phyloP scores from a whole-genome alignment of 345 rosid genomes.

The Geranium rotundifolium region DNA sequence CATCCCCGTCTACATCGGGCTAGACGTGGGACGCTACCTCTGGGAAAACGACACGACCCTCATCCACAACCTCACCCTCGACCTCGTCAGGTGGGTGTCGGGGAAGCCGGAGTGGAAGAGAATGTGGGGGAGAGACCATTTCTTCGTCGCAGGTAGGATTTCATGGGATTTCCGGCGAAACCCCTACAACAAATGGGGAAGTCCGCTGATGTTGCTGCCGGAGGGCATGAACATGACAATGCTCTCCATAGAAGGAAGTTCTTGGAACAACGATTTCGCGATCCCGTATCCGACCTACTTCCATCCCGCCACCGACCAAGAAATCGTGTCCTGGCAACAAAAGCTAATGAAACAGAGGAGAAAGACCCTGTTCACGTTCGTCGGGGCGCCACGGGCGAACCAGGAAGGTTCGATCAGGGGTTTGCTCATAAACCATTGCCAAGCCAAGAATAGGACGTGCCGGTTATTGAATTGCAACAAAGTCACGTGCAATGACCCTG shows the following conservation, averaged over 20 bases:
- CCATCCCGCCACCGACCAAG: constrained; percentile 52
- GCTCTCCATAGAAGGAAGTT: constrained; percentile 50
- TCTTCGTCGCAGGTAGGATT: constrained; percentile 55
- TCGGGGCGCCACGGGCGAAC: constrained; percentile 48
- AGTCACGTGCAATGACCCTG: constrained; percentile 35
- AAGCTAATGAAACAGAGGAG: constrained; percentile 36
- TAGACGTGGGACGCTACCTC: constrained; percentile 44
- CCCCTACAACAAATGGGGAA: constrained; percentile 54
- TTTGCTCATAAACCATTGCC: constrained; percentile 54
- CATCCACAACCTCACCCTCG: constrained; percentile 36
- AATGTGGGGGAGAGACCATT: constrained; percentile 59
- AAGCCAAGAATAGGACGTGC: constrained; percentile 46
- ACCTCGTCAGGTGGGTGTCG: constrained; percentile 35
- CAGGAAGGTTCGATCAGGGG: constrained; percentile 35
- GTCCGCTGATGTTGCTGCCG: constrained; percentile 51
- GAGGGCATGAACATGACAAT: constrained; percentile 50
- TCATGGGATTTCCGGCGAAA: constrained; percentile 68
- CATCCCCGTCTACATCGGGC: constrained; percentile 59
- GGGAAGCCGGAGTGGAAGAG: constrained; percentile 39
- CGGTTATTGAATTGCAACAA: constrained; percentile 35
- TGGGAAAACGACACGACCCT: constrained; percentile 37
- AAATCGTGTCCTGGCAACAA: constrained; percentile 49
- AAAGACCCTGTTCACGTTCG: constrained; percentile 49
- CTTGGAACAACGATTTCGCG: constrained; percentile 58
- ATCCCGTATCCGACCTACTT: constrained; percentile 60